Evolutionary conservation across 768 basidiomycete genomes (phyloP).

Genomic region (Asterophora parasitica): DNA sequence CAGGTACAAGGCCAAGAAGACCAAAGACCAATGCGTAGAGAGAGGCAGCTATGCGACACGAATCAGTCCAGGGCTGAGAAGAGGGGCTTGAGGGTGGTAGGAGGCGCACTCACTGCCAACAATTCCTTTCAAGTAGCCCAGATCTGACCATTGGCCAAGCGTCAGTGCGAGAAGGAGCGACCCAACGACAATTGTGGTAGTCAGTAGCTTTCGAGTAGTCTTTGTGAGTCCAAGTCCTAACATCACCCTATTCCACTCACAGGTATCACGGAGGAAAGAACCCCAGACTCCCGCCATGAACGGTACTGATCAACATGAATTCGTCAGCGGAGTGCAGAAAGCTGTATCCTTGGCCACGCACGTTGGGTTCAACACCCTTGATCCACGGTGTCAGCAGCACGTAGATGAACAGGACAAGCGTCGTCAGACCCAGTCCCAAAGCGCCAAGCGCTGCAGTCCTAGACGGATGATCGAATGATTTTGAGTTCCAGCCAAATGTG

Average conservation of each 20-base stretch:
- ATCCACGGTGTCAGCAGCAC: conserved; percentile 64
- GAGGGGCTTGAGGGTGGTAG: neutral
- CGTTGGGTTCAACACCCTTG: conserved; percentile 64
- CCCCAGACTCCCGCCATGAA: conserved; percentile 67
- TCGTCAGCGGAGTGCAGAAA: neutral
- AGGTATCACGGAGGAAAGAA: conserved; percentile 65
- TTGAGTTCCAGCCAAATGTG: neutral
- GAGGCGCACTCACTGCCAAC: conserved; percentile 49
- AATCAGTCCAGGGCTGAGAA: neutral
- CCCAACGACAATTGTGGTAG: conserved; percentile 63
- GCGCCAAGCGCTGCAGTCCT: conserved; percentile 54
- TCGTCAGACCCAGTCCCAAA: conserved; percentile 53
- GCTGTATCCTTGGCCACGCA: conserved; percentile 30
- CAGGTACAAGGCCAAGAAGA: conserved; percentile 68
- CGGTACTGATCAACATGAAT: conserved; percentile 45
- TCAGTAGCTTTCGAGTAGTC: conserved; percentile 39
- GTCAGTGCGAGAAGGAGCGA: conserved; percentile 60
- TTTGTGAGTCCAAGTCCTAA: neutral
- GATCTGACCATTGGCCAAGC: conserved; percentile 59
- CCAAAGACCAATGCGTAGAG: conserved; percentile 70
- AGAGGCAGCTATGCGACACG: conserved; percentile 47
- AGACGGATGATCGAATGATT: neutral
- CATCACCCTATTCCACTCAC: conserved; percentile 23
- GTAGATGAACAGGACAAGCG: conserved; percentile 67
- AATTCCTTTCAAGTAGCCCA: conserved; percentile 61